Evolutionary conservation across 164 flowering plant species (phyloP), one percentile per base, ranked within the genome.

Genomic region (Brasenia schreberi): DNA sequence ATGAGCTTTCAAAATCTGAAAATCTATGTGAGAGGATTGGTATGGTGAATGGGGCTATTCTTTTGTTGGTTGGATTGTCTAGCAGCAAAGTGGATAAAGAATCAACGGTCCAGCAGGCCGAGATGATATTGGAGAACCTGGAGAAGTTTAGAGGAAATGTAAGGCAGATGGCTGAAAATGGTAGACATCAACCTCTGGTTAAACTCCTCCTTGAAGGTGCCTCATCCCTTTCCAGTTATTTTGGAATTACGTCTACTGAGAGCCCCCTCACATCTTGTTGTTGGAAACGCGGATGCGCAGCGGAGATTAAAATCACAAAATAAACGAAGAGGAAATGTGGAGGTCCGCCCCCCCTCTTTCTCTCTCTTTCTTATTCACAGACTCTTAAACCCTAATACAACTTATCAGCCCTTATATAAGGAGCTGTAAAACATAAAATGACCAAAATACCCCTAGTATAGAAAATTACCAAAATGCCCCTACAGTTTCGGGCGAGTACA

Each of bases 111-210:
- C 92, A 88, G 76, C 89, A 80, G 71, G 99, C 96, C 69, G 94
- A 89, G 10, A 81, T 73, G 72, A 89, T 94, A 45, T 82, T 94
- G 65, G 89, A 83, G 69, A 94, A 94, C 79, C 81, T 94, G 74
- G 96, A 80, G 73, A 83, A 64, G 66, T 83, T 80, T 70, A 96
- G 91, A 78, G 87, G 77, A 71, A 91, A 94, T 84, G 92, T 94
- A 63, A 73, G 76, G 66, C 96, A 91, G 79, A 91, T 94, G 99
- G 99, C 99, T 77, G 96, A 84, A 72, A 83, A 78, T 84, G 96
- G 99, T 68, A 81, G 96, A 84, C 70, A 91, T 72, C 87, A 85
- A 71, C 99, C 99, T 66, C 96, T 94, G 64, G 81, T 92, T 53
- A 80, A 75, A 5, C 76, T 82, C 44, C 74, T 94, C 2, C 96